Conservation (phyloP, 2,329 filamentous ascomycete species). For the Ceratocystis eucalypticola region DNA sequence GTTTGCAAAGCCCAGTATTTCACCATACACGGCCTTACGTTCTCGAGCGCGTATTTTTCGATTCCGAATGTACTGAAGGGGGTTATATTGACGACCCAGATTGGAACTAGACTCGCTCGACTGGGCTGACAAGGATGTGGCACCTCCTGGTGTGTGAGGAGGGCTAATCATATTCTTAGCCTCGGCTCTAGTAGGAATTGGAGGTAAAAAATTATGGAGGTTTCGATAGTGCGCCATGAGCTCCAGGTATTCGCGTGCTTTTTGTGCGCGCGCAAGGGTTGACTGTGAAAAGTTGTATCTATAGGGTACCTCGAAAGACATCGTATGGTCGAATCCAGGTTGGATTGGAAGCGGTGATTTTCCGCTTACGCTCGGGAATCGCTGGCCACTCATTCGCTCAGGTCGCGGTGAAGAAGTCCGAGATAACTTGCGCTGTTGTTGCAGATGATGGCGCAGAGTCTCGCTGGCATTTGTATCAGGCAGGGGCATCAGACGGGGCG, state of each 20-base stretch:
- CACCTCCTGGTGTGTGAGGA: constrained; percentile 29
- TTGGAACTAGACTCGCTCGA: constrained; percentile 27
- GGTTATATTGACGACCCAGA: constrained; percentile 69
- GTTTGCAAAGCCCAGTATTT: constrained; percentile 65
- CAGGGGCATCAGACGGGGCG: constrained; percentile 38
- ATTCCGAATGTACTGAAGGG: constrained; percentile 83
- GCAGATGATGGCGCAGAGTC: constrained; percentile 54
- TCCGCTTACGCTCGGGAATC: constrained; percentile 30
- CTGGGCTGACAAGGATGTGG: constrained; percentile 17
- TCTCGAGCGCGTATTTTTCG: constrained; percentile 71
- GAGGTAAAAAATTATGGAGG: constrained; percentile 64
- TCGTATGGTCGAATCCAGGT: constrained; percentile 26
- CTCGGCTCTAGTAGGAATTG: constrained; percentile 37
- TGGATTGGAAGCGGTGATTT: constrained; percentile 24
- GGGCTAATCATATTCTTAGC: constrained; percentile 21
- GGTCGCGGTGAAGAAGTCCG: constrained; percentile 48
- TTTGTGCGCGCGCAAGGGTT: constrained; percentile 69
- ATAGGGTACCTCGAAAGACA: constrained; percentile 27
- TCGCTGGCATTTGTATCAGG: constrained; percentile 41
- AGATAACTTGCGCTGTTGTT: constrained; percentile 53
- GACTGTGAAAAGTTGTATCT: constrained; percentile 61
- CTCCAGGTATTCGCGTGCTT: constrained; percentile 73
- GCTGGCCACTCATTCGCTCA: constrained; percentile 28
- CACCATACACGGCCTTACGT: constrained; percentile 58
- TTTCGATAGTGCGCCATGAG: constrained; percentile 73